Conservation (phyloP, 352 stramenopile genomes). For the Phytophthora capsici region DNA sequence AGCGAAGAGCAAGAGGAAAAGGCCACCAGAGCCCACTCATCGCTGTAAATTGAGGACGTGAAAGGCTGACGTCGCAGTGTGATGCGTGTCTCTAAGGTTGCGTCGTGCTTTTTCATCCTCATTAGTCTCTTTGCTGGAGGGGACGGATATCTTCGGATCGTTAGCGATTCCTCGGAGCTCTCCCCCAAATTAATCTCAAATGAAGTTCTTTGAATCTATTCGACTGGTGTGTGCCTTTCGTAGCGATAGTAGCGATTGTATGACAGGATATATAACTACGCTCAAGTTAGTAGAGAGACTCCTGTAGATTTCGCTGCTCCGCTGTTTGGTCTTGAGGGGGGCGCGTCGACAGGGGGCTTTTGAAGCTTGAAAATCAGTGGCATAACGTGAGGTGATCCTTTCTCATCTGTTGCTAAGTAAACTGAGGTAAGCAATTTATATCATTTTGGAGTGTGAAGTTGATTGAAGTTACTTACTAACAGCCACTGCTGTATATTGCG, state of each 20-base stretch:
- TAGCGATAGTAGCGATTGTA: too few relatives aligned
- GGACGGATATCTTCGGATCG: slow-evolving; percentile 9
- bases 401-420: slow-evolving; percentile 37
- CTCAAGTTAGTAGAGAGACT: slow-evolving; percentile 8
- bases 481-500: slow-evolving; percentile 56
- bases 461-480: slow-evolving; percentile 49
- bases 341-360: slow-evolving; percentile 7
- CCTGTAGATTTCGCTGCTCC: slow-evolving; percentile 21
- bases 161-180: slow-evolving; percentile 29
- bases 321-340: slow-evolving; percentile 17
- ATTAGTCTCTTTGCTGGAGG: slow-evolving; percentile 4
- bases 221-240: not conserved
- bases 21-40: slow-evolving; percentile 17
- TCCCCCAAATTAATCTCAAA: slow-evolving; percentile 27
- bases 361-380: slow-evolving; percentile 48
- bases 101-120: slow-evolving; percentile 23
- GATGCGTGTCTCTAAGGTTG: slow-evolving; percentile 17
- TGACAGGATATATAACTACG: too few relatives aligned
- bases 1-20: slow-evolving; percentile 37
- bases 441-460: not conserved
- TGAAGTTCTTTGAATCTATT: slow-evolving; percentile 26
- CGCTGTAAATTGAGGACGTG: slow-evolving; percentile 22
- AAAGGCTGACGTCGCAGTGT: slow-evolving; percentile 4
- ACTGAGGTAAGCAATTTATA: not conserved
- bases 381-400: slow-evolving; percentile 42